Conservation (phyloP, 176 grass and related monocot genomes). For the Oryza longistaminata region DNA sequence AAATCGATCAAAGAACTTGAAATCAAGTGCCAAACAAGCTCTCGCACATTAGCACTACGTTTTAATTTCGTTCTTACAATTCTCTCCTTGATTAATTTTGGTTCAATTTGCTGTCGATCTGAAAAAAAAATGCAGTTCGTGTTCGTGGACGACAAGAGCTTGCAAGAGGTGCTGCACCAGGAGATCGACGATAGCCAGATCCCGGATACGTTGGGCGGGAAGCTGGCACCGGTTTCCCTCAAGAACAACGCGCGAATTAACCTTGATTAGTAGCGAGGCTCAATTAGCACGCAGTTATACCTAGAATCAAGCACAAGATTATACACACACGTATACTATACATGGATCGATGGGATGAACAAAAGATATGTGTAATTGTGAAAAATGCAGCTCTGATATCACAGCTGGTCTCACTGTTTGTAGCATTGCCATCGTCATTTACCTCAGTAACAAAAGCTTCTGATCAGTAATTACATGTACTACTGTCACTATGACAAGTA, state of each 20-base stretch:
- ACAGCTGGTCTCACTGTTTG: neutral
- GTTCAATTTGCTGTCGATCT: neutral
- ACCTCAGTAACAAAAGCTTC: neutral
- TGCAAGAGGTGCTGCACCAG: slow-evolving; percentile 56
- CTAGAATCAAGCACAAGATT: neutral
- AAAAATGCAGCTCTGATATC: neutral
- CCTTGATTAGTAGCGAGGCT: neutral
- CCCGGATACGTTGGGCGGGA: slow-evolving; percentile 67
- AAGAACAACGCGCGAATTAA: slow-evolving; percentile 27
- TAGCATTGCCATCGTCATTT: neutral
- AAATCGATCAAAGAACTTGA: neutral
- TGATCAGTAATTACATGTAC: neutral
- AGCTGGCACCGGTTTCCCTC: slow-evolving; percentile 47
- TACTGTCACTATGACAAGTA: neutral
- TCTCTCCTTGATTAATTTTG: neutral
- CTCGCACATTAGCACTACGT: too few relatives aligned
- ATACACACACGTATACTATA: neutral
- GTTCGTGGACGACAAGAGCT: slow-evolving; percentile 65
- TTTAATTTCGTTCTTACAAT: neutral
- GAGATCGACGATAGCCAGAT: slow-evolving; percentile 78
- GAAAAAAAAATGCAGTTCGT: slow-evolving; percentile 53
- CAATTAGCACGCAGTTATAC: neutral
- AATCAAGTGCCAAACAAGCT: neutral
- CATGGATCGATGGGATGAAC: neutral
- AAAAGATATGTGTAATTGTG: neutral